Conservation (phyloP, 1,139 yeast species). For the Candida smagusa region DNA sequence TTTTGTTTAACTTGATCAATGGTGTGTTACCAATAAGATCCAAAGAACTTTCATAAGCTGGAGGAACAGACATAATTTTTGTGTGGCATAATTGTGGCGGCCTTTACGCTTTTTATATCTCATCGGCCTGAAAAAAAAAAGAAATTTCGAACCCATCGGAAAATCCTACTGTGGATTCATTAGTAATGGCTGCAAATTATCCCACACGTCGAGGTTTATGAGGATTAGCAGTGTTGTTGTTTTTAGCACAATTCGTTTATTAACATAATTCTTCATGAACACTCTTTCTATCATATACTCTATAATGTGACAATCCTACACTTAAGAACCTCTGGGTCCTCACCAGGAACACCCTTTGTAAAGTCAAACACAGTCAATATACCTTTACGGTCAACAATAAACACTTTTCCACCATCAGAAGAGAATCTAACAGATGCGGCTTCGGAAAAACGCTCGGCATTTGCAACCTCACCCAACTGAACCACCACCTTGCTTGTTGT, state of each 20-base stretch:
- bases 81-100: constrained; percentile 1
- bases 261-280: too few species aligned
- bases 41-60: constrained; percentile 40
- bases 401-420: constrained; percentile 75
- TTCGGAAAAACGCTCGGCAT: constrained; percentile 64
- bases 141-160: neutral
- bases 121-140: constrained; percentile 1
- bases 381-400: constrained; percentile 79
- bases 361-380: constrained; percentile 76
- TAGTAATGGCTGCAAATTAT: too few species aligned
- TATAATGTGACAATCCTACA: constrained; percentile 52
- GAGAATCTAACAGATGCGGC: constrained; percentile 77
- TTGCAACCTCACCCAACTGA: constrained; percentile 72
- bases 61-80: constrained; percentile 22
- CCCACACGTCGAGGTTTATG: too few species aligned
- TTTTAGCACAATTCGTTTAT: too few species aligned
- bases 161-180: too few species aligned
- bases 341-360: constrained; percentile 77
- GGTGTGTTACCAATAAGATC: constrained; percentile 86
- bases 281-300: too few species aligned
- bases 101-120: neutral
- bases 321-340: constrained; percentile 73
- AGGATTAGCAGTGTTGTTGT: too few species aligned
- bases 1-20: constrained; percentile 65
- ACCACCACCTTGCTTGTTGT: constrained; percentile 50